Percentiles rank a stretch among this genome's conserved stretches.
phyloP scores from a whole-genome alignment of 441 rosid species.

The Cnidoscolus chayamansa region DNA sequence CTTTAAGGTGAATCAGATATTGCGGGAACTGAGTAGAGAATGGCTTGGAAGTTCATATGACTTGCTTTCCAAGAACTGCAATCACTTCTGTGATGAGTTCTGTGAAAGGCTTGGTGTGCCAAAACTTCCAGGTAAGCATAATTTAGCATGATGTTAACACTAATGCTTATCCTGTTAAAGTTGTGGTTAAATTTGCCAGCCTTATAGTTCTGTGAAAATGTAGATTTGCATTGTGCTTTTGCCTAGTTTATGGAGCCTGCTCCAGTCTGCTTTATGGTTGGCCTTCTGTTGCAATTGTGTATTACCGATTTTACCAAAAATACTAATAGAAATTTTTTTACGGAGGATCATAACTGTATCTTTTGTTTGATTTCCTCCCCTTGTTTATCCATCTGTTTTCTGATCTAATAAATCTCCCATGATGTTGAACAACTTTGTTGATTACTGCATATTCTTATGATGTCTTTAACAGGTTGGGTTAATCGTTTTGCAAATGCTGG shows the following conservation, averaged over 20 bases:
- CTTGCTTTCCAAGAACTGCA: constrained; percentile 84
- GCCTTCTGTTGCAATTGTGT: background rate
- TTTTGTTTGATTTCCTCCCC: constrained; percentile 4
- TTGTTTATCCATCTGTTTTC: background rate
- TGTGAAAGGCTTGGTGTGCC: constrained; percentile 86
- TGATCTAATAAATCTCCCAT: background rate
- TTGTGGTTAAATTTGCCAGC: background rate
- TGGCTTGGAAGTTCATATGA: constrained; percentile 89
- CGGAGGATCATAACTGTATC: background rate
- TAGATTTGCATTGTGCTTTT: background rate
- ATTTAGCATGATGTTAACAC: constrained; percentile 9
- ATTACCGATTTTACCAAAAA: background rate
- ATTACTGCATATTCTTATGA: constrained; percentile 7
- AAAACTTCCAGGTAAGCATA: constrained; percentile 76
- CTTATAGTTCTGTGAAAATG: background rate
- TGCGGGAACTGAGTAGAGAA: constrained; percentile 82
- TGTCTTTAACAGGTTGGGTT: constrained; percentile 75
- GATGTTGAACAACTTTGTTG: background rate
- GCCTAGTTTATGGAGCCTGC: background rate
- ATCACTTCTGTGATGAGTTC: constrained; percentile 91
- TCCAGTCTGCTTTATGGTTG: background rate
- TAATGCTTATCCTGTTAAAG: constrained; percentile 7
- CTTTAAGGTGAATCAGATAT: constrained; percentile 71
- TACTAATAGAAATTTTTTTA: background rate
- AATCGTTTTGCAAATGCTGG: constrained; percentile 98